phyloP scores from a whole-genome alignment of 2,329 filamentous ascomycete species.

The Setomelanomma holmii region DNA sequence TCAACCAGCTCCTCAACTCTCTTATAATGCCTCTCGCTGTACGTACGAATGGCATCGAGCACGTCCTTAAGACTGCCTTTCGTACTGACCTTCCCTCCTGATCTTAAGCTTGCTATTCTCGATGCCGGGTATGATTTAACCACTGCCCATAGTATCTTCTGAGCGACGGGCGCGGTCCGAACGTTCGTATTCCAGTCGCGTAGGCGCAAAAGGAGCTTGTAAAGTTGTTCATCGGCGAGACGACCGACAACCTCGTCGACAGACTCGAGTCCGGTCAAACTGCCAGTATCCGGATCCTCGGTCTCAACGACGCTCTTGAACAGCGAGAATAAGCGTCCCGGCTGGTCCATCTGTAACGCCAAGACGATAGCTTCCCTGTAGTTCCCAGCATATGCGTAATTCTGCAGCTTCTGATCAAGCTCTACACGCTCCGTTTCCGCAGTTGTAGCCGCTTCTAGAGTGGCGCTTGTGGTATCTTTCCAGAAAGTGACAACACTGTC shows the following conservation, averaged over 20 bases:
- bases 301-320: slow-evolving; percentile 81
- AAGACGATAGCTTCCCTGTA: slow-evolving; percentile 93
- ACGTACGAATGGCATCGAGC: slow-evolving; percentile 83
- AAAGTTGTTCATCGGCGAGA: slow-evolving; percentile 85
- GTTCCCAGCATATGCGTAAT: slow-evolving; percentile 85
- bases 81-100: slow-evolving; percentile 40
- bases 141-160: slow-evolving; percentile 81
- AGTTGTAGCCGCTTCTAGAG: slow-evolving; percentile 74
- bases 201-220: slow-evolving; percentile 78
- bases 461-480: slow-evolving; percentile 86
- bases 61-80: slow-evolving; percentile 73
- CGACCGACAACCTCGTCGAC: slow-evolving; percentile 85
- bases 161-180: slow-evolving; percentile 81
- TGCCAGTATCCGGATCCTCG: slow-evolving; percentile 65
- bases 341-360: slow-evolving; percentile 92
- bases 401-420: slow-evolving; percentile 92
- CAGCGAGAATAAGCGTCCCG: slow-evolving; percentile 80
- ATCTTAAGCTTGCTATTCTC: slow-evolving; percentile 72
- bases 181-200: slow-evolving; percentile 99
- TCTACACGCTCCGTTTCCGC: slow-evolving; percentile 83
- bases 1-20: slow-evolving; percentile 88
- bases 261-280: slow-evolving; percentile 66
- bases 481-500: slow-evolving; percentile 96
- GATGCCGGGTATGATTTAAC: slow-evolving; percentile 82
- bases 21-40: slow-evolving; percentile 92